A percentile compares a stretch with the other conserved stretches of the same genome.
These are phyloP conservation scores for Termitomyces eurrhizus DNA, from an alignment of 768 basidiomycete species.

Conservation along the genomic window DNA sequence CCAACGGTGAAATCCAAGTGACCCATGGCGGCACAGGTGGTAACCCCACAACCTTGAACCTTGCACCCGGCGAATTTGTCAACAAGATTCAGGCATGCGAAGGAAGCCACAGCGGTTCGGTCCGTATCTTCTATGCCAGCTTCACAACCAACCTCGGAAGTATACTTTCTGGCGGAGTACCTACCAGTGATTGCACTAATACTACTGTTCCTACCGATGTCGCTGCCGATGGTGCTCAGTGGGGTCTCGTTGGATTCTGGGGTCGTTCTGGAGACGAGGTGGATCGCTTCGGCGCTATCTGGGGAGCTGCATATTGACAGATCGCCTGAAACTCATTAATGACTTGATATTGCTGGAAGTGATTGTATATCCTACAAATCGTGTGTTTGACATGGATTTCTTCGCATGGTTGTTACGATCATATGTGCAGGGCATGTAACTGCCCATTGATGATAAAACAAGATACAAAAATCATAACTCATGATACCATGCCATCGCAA, in stretches of 20 bases:
- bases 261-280: conserved; percentile 27
- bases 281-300: conserved; percentile 26
- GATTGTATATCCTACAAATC: neutral
- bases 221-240: conserved; percentile 20
- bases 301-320: conserved; percentile 25
- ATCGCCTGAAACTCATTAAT: neutral
- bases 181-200: conserved; percentile 24
- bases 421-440: neutral
- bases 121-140: conserved; percentile 28
- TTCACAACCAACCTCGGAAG: conserved; percentile 28
- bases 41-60: conserved; percentile 22
- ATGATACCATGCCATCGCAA: conserved; percentile 1
- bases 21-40: conserved; percentile 34
- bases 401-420: neutral
- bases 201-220: conserved; percentile 25
- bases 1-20: conserved; percentile 16
- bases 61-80: conserved; percentile 23
- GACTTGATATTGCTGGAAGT: neutral
- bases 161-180: conserved; percentile 23
- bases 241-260: conserved; percentile 31
- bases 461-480: neutral
- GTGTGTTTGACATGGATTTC: neutral
- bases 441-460: neutral
- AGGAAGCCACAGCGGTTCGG: conserved; percentile 21
- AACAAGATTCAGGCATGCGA: conserved; percentile 22